phyloP scores from a whole-genome alignment of 2,329 filamentous ascomycete species.

The Sporothrix brunneoviolacea region DNA sequence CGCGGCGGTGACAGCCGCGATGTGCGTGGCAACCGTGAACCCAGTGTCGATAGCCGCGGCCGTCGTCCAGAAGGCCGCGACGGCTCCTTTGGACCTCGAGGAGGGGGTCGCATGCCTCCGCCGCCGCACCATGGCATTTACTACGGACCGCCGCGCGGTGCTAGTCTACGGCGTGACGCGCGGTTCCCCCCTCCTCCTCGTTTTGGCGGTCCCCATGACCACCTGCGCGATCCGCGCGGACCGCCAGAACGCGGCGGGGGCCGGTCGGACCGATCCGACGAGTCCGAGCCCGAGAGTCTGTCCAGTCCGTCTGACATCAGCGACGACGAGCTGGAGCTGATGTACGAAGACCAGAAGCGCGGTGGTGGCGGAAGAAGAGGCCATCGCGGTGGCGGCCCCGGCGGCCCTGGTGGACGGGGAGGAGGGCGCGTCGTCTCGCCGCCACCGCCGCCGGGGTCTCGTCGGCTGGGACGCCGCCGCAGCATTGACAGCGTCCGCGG shows the following conservation, averaged over 20 bases:
- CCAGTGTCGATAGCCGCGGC: no score
- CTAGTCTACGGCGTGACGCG: no score
- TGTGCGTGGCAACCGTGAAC: background rate
- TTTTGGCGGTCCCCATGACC: no score
- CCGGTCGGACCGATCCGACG: background rate
- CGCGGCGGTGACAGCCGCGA: background rate
- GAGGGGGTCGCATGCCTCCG: no score
- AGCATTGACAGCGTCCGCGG: slow-evolving; percentile 27
- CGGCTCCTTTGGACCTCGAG: no score
- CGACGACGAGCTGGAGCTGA: slow-evolving; percentile 24
- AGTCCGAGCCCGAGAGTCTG: slow-evolving; percentile 19
- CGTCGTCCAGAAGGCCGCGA: no score
- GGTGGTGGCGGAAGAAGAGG: slow-evolving; percentile 6
- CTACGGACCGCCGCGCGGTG: no score
- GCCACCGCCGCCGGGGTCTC: background rate
- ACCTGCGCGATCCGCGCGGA: no score
- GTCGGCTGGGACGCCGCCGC: background rate
- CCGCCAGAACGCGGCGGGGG: no score
- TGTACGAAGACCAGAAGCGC: slow-evolving; percentile 14
- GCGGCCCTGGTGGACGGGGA: background rate
- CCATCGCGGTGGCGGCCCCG: slow-evolving; percentile 7
- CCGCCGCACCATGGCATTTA: no score
- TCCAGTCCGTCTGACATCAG: slow-evolving; percentile 24
- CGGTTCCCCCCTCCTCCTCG: no score
- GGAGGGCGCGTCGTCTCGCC: no score